Base-by-base conservation (phyloP, 2,329 filamentous ascomycete species). In the Intubia oerlemansii region DNA sequence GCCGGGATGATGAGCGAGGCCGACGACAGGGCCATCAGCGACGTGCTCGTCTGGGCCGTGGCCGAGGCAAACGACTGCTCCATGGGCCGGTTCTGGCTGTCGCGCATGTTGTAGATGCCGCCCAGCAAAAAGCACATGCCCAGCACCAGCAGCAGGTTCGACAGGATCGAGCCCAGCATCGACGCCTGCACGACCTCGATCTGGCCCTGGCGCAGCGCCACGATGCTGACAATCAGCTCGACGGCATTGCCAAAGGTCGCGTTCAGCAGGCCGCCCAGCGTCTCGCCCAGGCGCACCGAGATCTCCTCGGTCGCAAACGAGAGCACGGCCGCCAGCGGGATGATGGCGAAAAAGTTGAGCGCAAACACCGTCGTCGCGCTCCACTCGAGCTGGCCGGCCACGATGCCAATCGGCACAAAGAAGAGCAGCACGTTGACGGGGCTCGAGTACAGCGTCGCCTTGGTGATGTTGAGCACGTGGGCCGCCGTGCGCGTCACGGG, bases 161-260 rank as follows among this genome's bases (percentile, higher is more conserved):
- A 91, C 14, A 93, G 58, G 47, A 93, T 91, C 48, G 75, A 84
- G 29, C 84, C 84, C 36, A 93, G 79, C 23, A 95, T 59, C 0
- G 84, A 93, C 0, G 84, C 88, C 49, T 93, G 81, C 5, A 93
- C 82, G 34, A 95, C 90, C 21, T 74, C 54, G 17, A 90, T 90
- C 53, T 95, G 77, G 37, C 71, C 69, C 41, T 88, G 70, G 39
- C 60, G 68, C 25, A 98, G 63, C 12, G 88, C 88, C 38, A 95
- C 76, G 41, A 95, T 85, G 48, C 80, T 91, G 48, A 76, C 76
- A 53, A 80, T 81, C 38, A 84, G 50, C 47, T 84, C 77, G 29
- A 84, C 76, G 10, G 74, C 75, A 49, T 81, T 82, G 41, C 75
- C 75, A 48, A 80, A 81, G 1, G 75, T 80, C 17, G 75, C 74